Evolutionary conservation across 2,329 filamentous ascomycete genomes (phyloP).

Genomic region (Microsporum canis): DNA sequence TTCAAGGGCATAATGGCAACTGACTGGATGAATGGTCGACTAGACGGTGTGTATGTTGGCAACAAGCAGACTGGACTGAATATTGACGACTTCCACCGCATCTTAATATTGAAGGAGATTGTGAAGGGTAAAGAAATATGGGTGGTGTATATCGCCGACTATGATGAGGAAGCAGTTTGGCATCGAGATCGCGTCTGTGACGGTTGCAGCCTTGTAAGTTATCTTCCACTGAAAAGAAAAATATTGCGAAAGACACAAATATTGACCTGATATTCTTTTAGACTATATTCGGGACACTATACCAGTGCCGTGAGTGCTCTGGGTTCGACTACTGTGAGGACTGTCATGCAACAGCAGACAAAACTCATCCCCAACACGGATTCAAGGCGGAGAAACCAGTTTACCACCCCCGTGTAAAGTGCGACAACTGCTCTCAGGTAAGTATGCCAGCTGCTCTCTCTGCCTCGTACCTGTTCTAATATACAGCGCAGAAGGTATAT

Average conservation of each 20-base stretch:
- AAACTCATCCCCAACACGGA: neutral
- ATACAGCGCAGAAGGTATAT: constrained; percentile 2
- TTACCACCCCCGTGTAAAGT: neutral
- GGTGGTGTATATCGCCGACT: constrained; percentile 5
- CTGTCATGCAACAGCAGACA: neutral
- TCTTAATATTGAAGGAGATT: neutral
- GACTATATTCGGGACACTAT: constrained; percentile 5
- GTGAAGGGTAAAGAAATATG: constrained; percentile 4
- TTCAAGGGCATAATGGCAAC: constrained; percentile 6
- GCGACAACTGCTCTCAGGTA: constrained; percentile 1
- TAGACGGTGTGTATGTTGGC: constrained; percentile 2
- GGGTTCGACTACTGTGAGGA: constrained; percentile 6
- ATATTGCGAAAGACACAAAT: neutral
- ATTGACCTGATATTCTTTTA: neutral
- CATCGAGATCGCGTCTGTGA: constrained; percentile 5
- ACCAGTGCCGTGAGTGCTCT: constrained; percentile 4
- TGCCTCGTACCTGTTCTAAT: too few relatives aligned
- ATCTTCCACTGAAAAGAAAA: neutral
- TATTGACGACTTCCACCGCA: neutral
- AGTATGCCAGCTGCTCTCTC: neutral
- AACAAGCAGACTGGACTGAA: neutral
- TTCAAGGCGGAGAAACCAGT: neutral
- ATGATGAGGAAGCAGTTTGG: constrained; percentile 4
- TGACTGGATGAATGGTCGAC: constrained; percentile 4
- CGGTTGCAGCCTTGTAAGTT: constrained; percentile 6